Percentiles rank a stretch among this genome's conserved stretches.
Conservation (phyloP, 2,329 filamentous ascomycete species). For the Hypoxylon sp. region DNA sequence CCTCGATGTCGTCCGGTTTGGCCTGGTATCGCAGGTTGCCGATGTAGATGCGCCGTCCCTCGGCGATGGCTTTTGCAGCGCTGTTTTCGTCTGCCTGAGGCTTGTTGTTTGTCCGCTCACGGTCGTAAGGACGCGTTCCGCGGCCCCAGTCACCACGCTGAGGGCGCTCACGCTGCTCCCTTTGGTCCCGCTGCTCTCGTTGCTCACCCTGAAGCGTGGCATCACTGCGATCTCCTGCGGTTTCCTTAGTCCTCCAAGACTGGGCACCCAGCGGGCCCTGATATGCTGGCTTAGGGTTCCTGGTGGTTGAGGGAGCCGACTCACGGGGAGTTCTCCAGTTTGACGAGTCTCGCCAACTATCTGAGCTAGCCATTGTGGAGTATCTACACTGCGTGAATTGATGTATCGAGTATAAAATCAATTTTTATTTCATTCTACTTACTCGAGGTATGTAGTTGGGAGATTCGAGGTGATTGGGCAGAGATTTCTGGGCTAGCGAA, state of each 20-base stretch:
- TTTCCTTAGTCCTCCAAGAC: slow-evolving; percentile 30
- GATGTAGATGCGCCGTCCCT: slow-evolving; percentile 69
- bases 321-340: slow-evolving; percentile 35
- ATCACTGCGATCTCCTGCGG: slow-evolving; percentile 2
- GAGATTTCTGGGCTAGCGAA: slow-evolving; percentile 16
- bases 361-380: slow-evolving; percentile 27
- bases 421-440: background rate
- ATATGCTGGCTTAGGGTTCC: slow-evolving; percentile 8
- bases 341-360: slow-evolving; percentile 35
- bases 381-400: background rate
- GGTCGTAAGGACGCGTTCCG: slow-evolving; percentile 27
- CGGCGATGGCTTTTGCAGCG: slow-evolving; percentile 48
- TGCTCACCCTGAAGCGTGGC: slow-evolving; percentile 8
- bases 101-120: slow-evolving; percentile 22
- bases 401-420: background rate
- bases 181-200: background rate
- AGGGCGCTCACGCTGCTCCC: background rate
- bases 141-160: slow-evolving; percentile 1
- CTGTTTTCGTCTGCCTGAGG: slow-evolving; percentile 23
- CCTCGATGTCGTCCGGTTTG: slow-evolving; percentile 57
- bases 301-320: slow-evolving; percentile 20
- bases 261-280: slow-evolving; percentile 5
- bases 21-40: slow-evolving; percentile 75
- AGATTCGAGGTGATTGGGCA: slow-evolving; percentile 23
- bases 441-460: slow-evolving; percentile 6